Evolutionary conservation across 192 early-diverging fungal species (phyloP).

Genomic region (Haplosporangium gracile): DNA sequence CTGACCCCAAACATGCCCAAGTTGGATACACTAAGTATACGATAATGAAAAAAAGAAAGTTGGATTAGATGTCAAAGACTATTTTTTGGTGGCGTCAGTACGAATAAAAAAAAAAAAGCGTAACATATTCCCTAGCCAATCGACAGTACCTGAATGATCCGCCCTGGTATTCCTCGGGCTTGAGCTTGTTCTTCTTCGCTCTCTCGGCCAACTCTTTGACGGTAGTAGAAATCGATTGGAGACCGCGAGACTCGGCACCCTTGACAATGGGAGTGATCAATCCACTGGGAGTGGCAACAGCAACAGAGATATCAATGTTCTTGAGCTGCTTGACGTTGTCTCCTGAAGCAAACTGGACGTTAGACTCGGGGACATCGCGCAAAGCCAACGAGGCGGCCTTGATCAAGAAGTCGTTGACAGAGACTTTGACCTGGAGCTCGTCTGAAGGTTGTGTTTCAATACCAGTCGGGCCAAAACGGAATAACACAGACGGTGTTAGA

Average conservation of each 20-base stretch:
- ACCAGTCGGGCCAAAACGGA: background rate
- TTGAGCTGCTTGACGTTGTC: constrained; percentile 79
- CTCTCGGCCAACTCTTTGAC: constrained; percentile 83
- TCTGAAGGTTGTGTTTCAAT: constrained; percentile 31
- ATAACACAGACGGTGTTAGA: background rate
- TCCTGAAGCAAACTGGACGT: constrained; percentile 60
- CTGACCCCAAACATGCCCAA: constrained; percentile 91
- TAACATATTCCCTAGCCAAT: background rate
- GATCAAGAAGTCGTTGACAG: constrained; percentile 96
- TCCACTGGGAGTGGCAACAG: constrained; percentile 85
- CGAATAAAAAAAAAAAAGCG: background rate
- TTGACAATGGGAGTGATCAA: constrained; percentile 88
- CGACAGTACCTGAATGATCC: constrained; percentile 80
- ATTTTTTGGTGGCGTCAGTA: background rate
- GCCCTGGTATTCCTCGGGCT: constrained; percentile 95
- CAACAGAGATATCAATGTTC: constrained; percentile 85
- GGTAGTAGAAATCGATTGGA: constrained; percentile 76
- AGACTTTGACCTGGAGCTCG: constrained; percentile 66
- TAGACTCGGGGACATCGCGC: constrained; percentile 86
- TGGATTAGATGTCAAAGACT: background rate
- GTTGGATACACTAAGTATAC: constrained; percentile 80
- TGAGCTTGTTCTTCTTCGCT: constrained; percentile 84
- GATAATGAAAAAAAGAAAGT: background rate
- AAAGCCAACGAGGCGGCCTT: constrained; percentile 90
- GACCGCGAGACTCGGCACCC: constrained; percentile 80